Evolutionary conservation across 179 eudicot genomes (phyloP).

Genomic region (Sideroxylon spinosum): DNA sequence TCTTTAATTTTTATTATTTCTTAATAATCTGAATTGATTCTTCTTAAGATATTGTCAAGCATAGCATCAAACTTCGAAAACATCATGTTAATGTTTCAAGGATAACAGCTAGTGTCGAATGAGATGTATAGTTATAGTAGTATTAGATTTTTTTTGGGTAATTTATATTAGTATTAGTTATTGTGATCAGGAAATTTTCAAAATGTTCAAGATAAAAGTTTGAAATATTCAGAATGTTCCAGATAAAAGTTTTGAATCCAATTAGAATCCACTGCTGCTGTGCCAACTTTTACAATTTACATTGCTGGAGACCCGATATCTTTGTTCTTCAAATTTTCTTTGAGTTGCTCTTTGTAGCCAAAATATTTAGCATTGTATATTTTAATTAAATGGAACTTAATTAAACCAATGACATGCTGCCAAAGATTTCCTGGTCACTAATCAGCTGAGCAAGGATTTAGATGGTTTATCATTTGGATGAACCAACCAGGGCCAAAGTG

Average conservation of each 20-base stretch:
- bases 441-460: neutral
- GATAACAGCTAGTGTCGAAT: neutral
- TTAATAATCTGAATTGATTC: neutral
- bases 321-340: conserved; percentile 8
- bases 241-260: neutral
- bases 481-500: conserved; percentile 2
- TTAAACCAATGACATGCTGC: neutral
- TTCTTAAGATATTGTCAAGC: neutral
- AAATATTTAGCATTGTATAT: neutral
- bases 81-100: neutral
- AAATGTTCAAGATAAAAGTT: neutral
- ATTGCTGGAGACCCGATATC: neutral
- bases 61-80: neutral
- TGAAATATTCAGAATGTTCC: no score
- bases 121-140: neutral
- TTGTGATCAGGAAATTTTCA: neutral
- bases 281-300: neutral
- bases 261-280: neutral
- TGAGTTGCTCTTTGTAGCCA: neutral
- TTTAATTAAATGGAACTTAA: neutral
- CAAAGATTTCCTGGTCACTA: conserved; percentile 3
- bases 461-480: neutral
- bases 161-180: neutral
- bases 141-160: no score
- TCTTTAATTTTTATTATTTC: neutral